Percentiles rank a stretch among this genome's conserved stretches.
phyloP scores from a whole-genome alignment of 176 grass and related monocot genomes.

The Triticum monococcum region DNA sequence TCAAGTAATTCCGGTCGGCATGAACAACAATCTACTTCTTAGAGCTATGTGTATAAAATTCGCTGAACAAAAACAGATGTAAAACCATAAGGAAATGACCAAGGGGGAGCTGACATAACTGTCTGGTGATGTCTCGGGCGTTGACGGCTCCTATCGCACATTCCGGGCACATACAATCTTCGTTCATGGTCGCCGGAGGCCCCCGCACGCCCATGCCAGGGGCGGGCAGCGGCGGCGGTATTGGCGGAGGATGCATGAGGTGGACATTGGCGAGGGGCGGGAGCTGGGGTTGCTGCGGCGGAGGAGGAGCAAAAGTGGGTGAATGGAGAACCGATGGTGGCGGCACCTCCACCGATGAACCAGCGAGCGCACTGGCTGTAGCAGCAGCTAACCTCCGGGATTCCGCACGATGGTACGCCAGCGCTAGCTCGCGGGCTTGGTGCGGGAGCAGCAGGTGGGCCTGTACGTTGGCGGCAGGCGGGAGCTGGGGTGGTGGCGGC shows the following conservation, averaged over 20 bases:
- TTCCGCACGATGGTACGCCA: slow-evolving; percentile 24
- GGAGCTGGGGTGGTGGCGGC: background rate
- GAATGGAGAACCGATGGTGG: background rate
- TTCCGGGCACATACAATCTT: slow-evolving; percentile 82
- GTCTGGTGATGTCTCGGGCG: slow-evolving; percentile 33
- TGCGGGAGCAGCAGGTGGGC: slow-evolving; percentile 16
- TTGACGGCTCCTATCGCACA: slow-evolving; percentile 30
- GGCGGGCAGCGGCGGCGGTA: background rate
- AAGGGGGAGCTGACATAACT: slow-evolving; percentile 33
- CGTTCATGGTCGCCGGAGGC: slow-evolving; percentile 24
- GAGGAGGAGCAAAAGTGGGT: background rate
- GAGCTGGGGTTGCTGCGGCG: background rate
- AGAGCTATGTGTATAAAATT: background rate
- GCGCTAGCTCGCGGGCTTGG: slow-evolving; percentile 49
- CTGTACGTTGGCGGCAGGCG: background rate
- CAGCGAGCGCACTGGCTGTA: background rate
- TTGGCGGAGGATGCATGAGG: background rate
- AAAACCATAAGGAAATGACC: background rate
- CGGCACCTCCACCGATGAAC: background rate
- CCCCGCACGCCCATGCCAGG: slow-evolving; percentile 33
- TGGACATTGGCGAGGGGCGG: background rate
- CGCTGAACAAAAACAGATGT: background rate
- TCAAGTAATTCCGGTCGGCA: background rate
- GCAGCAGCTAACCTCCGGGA: background rate
- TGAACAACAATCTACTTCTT: background rate